A percentile compares a stretch with the other conserved stretches of the same genome.
phyloP scores from a whole-genome alignment of 495 filamentous ascomycete genomes.

The Aspergillus coremiiformis region DNA sequence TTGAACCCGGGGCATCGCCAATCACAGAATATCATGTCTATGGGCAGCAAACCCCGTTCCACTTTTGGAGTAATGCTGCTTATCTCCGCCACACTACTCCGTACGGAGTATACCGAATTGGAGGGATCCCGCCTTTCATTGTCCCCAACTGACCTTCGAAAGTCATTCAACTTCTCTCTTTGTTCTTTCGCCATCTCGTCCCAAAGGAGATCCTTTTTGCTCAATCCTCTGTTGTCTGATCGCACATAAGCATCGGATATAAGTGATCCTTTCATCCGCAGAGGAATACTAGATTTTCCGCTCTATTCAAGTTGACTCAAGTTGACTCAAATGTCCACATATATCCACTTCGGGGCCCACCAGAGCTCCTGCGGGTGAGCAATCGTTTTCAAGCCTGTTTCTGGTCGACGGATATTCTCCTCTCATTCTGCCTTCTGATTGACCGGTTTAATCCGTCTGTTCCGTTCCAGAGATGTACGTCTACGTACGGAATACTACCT shows the following conservation, averaged over 20 bases:
- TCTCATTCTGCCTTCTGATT: not conserved
- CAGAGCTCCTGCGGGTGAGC: not conserved
- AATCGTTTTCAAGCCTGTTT: too few species aligned
- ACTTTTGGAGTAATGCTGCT: too few species aligned
- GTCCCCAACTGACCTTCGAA: too few species aligned
- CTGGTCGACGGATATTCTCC: not conserved
- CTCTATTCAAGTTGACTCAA: not conserved
- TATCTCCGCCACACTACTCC: not conserved
- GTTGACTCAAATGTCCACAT: not conserved
- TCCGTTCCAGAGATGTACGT: not conserved
- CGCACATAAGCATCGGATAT: not conserved
- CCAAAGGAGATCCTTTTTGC: too few species aligned
- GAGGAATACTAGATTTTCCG: not conserved
- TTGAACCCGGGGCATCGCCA: too few species aligned
- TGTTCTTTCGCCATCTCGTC: not conserved
- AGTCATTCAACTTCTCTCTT: too few species aligned
- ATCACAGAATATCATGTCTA: too few species aligned
- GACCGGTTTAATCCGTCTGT: slow-evolving; percentile 5
- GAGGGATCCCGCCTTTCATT: not conserved
- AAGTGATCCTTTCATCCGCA: not conserved
- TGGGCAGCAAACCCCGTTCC: too few species aligned
- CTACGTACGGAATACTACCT: too few species aligned
- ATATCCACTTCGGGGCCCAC: not conserved
- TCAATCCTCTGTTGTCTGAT: not conserved
- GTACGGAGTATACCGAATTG: not conserved